These are phyloP conservation scores for Lodderomyces metapsilosis DNA, from an alignment of 1,139 yeast genomes.

Conservation along the genomic window DNA sequence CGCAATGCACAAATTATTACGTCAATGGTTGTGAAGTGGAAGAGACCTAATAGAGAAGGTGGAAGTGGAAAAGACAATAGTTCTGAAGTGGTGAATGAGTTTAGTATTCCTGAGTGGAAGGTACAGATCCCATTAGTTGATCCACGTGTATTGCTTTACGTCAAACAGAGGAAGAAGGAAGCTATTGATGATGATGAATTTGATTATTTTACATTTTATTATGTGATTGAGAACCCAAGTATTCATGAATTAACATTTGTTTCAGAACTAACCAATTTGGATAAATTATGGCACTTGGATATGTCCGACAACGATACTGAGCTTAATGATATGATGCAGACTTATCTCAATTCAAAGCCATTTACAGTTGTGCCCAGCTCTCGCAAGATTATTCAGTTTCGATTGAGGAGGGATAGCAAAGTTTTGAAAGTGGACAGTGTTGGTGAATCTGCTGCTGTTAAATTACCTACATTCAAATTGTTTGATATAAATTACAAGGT, in stretches of 20 bases:
- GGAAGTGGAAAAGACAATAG: background rate
- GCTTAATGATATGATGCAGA: background rate
- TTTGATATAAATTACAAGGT: slow-evolving; percentile 69
- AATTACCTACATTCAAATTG: slow-evolving; percentile 57
- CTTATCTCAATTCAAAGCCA: slow-evolving; percentile 19
- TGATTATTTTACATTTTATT: slow-evolving; percentile 32
- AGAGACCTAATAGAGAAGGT: slow-evolving; percentile 17
- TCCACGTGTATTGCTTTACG: slow-evolving; percentile 57
- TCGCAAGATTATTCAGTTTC: slow-evolving; percentile 41
- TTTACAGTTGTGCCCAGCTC: slow-evolving; percentile 65
- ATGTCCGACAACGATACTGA: background rate
- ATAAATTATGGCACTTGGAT: slow-evolving; percentile 29
- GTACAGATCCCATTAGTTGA: slow-evolving; percentile 62
- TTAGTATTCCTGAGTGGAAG: slow-evolving; percentile 40
- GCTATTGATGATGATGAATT: slow-evolving; percentile 14
- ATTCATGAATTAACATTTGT: slow-evolving; percentile 65
- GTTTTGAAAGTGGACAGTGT: background rate
- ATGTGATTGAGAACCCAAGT: slow-evolving; percentile 73
- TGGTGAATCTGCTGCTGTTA: slow-evolving; percentile 19
- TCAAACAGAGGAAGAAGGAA: slow-evolving; percentile 5
- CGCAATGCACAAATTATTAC: slow-evolving; percentile 36
- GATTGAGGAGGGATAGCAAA: slow-evolving; percentile 6
- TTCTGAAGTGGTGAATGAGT: slow-evolving; percentile 20
- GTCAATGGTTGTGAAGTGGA: slow-evolving; percentile 33
- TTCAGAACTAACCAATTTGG: slow-evolving; percentile 33